Base-by-base conservation (phyloP, 306 rosid genomes). In the Ammopiptanthus mongolicus region DNA sequence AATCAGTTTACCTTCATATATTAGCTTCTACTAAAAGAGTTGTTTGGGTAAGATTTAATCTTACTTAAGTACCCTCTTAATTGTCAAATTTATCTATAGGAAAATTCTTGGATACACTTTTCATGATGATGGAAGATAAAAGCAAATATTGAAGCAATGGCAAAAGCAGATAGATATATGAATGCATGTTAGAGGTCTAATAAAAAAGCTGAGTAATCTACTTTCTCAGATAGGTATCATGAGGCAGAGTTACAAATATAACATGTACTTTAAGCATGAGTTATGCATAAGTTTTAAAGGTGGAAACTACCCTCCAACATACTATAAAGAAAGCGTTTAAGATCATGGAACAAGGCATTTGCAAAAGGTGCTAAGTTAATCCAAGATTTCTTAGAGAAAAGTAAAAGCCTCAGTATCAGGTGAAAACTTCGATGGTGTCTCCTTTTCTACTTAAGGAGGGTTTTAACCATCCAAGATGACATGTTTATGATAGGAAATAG, bases 391-490 rank as follows among this genome's bases (percentile, higher is more conserved):
- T 37, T 8, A 60, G 34, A 21, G 64, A 72, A 74, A 46, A 73
- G 31, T 41, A 25, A 47, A 74, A 68, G 87, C 81, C 83, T 78
- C 67, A 61, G 61, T 75, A 71, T 36, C 62, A 17, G 84, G 80
- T 71, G 69, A 80, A 84, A 82, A 74, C 76, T 76, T 69, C 22
- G 33, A 71, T 48, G 73, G 84, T 25, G 62, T 51, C 31, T 65
- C 47, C 15, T 65, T 65, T 18, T 53, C 9, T 19, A 29, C n/a
- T 51, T 78, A 67, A 8, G 23, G 33, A 80, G 63, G 64, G 39
- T 33, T 73, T 58, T 50, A 55, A 71, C 62, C 52, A 80, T 65
- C 52, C 57, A 6, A 63, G 34, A 36, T 56, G 14, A 22, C 52
- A 18, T 31, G 34, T 31, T 31, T 25, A 2, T 23, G 25, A 23